Conservation (phyloP, 441 rosid species). For the Capsella rubella region DNA sequence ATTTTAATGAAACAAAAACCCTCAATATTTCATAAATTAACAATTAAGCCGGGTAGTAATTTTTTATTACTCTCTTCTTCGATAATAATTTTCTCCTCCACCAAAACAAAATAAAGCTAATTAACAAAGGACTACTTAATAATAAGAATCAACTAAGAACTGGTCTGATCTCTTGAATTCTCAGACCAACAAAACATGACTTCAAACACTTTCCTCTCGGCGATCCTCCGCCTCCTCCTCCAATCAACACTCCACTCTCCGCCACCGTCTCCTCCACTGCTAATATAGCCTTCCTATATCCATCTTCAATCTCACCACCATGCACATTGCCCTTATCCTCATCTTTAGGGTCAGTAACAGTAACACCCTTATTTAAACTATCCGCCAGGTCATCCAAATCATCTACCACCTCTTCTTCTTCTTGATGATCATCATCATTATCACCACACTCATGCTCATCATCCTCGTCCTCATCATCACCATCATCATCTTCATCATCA, state of each 20-base stretch:
- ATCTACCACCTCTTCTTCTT: conserved; percentile 16
- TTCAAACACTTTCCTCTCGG: conserved; percentile 59
- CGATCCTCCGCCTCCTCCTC: conserved; percentile 42
- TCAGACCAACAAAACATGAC: conserved; percentile 60
- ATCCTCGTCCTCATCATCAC: conserved; percentile 12
- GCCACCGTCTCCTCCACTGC: conserved; percentile 37
- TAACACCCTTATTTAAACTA: conserved; percentile 2
- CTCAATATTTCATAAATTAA: conserved; percentile 2
- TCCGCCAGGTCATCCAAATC: conserved; percentile 34
- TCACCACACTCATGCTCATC: conserved; percentile 6
- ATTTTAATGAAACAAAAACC: neutral
- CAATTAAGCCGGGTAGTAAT: conserved; percentile 38
- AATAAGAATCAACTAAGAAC: conserved; percentile 54
- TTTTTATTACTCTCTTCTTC: conserved; percentile 18
- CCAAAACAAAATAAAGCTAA: neutral
- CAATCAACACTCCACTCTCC: conserved; percentile 38
- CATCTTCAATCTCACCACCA: conserved; percentile 41
- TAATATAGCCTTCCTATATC: conserved; percentile 31
- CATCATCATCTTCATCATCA: neutral
- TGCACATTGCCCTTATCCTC: conserved; percentile 37
- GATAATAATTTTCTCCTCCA: conserved; percentile 12
- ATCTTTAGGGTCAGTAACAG: neutral
- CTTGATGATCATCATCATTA: conserved; percentile 3
- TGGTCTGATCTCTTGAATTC: conserved; percentile 65
- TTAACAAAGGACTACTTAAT: conserved; percentile 4